A percentile compares a stretch with the other conserved stretches of the same genome.
Evolutionary conservation across 2,329 filamentous ascomycete genomes (phyloP).

Genomic region (Neonectria neomacrospora): DNA sequence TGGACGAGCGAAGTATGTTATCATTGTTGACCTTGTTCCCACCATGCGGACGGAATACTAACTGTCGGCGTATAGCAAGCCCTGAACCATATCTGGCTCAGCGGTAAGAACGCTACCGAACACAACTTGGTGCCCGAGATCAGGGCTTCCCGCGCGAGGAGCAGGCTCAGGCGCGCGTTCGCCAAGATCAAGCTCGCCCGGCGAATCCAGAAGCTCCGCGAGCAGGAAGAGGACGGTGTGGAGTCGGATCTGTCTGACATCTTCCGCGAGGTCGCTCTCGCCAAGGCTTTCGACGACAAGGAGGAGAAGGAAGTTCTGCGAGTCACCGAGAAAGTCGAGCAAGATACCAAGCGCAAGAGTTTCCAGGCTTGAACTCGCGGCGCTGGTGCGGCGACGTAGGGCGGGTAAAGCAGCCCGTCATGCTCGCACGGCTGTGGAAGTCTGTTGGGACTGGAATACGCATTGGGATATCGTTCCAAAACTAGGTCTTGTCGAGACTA

Average conservation of each 20-base stretch:
- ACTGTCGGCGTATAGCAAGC: slow-evolving; percentile 67
- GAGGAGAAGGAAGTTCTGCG: slow-evolving; percentile 81
- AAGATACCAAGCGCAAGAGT: slow-evolving; percentile 56
- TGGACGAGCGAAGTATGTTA: slow-evolving; percentile 76
- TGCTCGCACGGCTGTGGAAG: slow-evolving; percentile 7
- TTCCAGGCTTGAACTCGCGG: slow-evolving; percentile 34
- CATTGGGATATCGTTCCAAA: slow-evolving; percentile 16
- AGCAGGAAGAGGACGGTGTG: slow-evolving; percentile 86
- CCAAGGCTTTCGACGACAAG: slow-evolving; percentile 85
- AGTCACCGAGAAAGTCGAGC: slow-evolving; percentile 68
- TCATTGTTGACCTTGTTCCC: slow-evolving; percentile 3
- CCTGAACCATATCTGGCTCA: slow-evolving; percentile 87
- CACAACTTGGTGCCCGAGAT: slow-evolving; percentile 98
- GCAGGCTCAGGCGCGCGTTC: slow-evolving; percentile 90
- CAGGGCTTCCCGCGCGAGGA: slow-evolving; percentile 90
- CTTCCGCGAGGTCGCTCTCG: slow-evolving; percentile 93
- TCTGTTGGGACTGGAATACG: background rate
- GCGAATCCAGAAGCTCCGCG: slow-evolving; percentile 92
- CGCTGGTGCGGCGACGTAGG: slow-evolving; percentile 1
- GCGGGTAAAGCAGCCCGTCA: background rate
- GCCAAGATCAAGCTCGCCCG: slow-evolving; percentile 96
- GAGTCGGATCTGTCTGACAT: slow-evolving; percentile 71
- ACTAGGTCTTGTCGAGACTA: slow-evolving; percentile 10
- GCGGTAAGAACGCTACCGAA: slow-evolving; percentile 89
- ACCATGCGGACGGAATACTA: slow-evolving; percentile 26